These are phyloP conservation scores for Lentinula raphanica DNA, from an alignment of 768 basidiomycete genomes.

Conservation along the genomic window DNA sequence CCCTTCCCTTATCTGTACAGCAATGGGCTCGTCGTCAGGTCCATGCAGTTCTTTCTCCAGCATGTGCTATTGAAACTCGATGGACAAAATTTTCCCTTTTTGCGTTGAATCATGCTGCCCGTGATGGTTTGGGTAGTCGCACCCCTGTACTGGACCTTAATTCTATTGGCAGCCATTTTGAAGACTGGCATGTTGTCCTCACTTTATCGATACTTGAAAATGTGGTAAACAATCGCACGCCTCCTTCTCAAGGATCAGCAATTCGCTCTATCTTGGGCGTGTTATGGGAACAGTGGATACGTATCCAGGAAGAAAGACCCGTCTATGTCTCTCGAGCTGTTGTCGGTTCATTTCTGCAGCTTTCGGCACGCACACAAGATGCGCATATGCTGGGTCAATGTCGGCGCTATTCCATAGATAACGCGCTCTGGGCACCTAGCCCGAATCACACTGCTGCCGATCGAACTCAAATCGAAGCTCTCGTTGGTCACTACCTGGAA, in stretches of 20 bases:
- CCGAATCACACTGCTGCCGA: slow-evolving; percentile 13
- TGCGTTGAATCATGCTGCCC: slow-evolving; percentile 20
- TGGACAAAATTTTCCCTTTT: slow-evolving; percentile 41
- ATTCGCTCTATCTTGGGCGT: slow-evolving; percentile 23
- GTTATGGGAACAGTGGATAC: slow-evolving; percentile 40
- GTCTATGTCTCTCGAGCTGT: slow-evolving; percentile 31
- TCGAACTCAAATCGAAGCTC: slow-evolving; percentile 23
- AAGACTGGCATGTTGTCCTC: slow-evolving; percentile 37
- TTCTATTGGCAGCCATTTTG: neutral
- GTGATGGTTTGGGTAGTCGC: neutral
- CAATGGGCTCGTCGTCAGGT: slow-evolving; percentile 24
- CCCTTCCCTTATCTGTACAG: slow-evolving; percentile 10
- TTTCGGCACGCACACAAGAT: slow-evolving; percentile 37
- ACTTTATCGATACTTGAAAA: slow-evolving; percentile 34
- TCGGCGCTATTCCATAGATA: slow-evolving; percentile 23
- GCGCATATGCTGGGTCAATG: slow-evolving; percentile 30
- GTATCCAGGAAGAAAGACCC: slow-evolving; percentile 12
- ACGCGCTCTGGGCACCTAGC: slow-evolving; percentile 21
- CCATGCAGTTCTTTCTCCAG: slow-evolving; percentile 24
- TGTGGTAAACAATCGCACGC: slow-evolving; percentile 10
- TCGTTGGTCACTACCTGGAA: slow-evolving; percentile 30
- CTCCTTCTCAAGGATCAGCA: slow-evolving; percentile 3
- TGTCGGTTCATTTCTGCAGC: slow-evolving; percentile 38
- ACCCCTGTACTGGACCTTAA: neutral
- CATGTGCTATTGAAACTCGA: slow-evolving; percentile 23